These are phyloP conservation scores for Quercus glauca DNA, from an alignment of 306 rosid species.

Conservation along the genomic window DNA sequence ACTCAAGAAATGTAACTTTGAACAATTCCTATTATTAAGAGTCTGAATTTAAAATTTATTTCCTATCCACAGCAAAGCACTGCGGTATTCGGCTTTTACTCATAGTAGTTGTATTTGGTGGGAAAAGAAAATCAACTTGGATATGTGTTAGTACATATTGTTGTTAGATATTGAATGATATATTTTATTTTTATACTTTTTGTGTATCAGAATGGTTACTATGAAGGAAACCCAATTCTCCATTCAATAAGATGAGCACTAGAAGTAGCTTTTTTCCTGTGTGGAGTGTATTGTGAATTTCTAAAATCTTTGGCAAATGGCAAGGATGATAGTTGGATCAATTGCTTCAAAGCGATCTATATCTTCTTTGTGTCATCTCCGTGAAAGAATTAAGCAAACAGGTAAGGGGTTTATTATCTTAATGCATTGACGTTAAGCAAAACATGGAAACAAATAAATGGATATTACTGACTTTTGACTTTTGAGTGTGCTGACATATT, in stretches of 20 bases:
- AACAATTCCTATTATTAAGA: neutral
- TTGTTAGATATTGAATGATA: neutral
- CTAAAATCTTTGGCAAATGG: neutral
- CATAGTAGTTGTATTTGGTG: neutral
- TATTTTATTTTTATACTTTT: neutral
- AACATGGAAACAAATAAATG: neutral
- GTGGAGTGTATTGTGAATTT: neutral
- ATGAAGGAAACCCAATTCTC: neutral
- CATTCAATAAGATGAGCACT: neutral
- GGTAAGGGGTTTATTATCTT: slow-evolving; percentile 31
- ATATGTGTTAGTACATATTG: neutral
- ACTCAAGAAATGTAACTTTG: neutral
- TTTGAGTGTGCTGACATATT: slow-evolving; percentile 5
- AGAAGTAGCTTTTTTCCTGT: neutral
- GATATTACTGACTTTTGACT: neutral
- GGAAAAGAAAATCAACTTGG: neutral
- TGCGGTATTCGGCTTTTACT: neutral
- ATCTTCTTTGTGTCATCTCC: slow-evolving; percentile 50
- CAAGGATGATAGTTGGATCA: slow-evolving; percentile 36
- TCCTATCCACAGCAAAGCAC: neutral
- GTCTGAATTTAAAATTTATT: neutral
- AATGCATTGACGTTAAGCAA: neutral
- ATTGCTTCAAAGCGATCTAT: slow-evolving; percentile 45
- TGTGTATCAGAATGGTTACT: neutral
- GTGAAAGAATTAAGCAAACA: slow-evolving; percentile 76